Base-by-base conservation (phyloP, 371 early-diverging fungal genomes). In the Furculomyces boomerangus region DNA sequence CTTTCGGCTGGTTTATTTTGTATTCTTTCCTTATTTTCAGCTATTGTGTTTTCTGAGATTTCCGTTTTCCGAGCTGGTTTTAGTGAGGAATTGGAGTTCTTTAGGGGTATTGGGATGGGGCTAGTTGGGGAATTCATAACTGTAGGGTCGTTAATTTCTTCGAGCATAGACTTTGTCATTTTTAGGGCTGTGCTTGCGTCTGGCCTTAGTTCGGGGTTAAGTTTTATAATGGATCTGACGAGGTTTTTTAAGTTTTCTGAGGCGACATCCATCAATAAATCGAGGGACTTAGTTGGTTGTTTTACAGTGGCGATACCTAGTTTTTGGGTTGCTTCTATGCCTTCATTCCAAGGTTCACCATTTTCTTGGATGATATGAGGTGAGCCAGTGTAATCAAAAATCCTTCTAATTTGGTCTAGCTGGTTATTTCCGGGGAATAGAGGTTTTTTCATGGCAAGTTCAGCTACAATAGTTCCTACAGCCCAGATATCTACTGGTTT, bases 401-500 rank as follows among this genome's bases (percentile, higher is more conserved):
- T 85, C 31, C 79, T 63, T 49, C 74, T 79, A 22, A 95, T 65
- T 65, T 95, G 88, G 64, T 92, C 92, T 45, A 93, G 72, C 67
- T 94, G 94, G 46, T 84, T 84, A 27, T 72, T 74, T 20, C 98
- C 98, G 0, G 93, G 93, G 58, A 98, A 95, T 40, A 98, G 64
- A n/a, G 95, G 93, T 13, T 72, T 66, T 18, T 86, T 70, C 10
- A 76, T 79, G 35, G 83, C 73, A 26, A 98, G 61, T 69, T 98
- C 98, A 10, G 90, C 88, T 14, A 88, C 69, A 25, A 98, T 94
- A 2, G 86, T 74, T 1, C 98, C 99, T 0, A 93, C 74, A 1
- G 96, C 96, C 99, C 99, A 99, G 22, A 99, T 73, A 67, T 99
- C 99, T 29, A 99, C 88, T 5, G 96, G 92, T 30, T 79, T 86